Evolutionary conservation across 495 filamentous ascomycete genomes (phyloP), one percentile per base, ranked within the genome.

Genomic region (Daldinia loculata): DNA sequence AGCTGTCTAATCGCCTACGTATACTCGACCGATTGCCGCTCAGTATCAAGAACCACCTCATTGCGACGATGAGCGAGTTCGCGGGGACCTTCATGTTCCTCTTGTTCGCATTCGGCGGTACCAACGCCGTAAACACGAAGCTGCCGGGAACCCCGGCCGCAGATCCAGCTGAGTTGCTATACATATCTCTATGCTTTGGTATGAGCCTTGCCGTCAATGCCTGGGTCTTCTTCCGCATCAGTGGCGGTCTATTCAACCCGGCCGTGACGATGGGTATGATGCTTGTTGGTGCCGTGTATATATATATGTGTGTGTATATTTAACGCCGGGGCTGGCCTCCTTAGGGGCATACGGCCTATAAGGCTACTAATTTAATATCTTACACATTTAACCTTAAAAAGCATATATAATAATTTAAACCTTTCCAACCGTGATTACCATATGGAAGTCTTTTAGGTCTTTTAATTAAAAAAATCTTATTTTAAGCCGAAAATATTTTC

Each of bases 201-300:
- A 87, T 93, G 73, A 88, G 89, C 9, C 82, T 96, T 61, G 87
- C 87, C 9, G 91, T 92, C 75, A 95, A 94, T 72, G 91, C 91
- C 1, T 97, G 91, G 92, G 86, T 92, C 0, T 96, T 95, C 82
- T 95, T 91, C 78, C 87, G 92, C 9, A 87, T 95, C 34, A 89
- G 85, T 3, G 93, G 93, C 8, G 92, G 92, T 9, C 77, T 93
- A 9, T 96, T 95, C 78, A 95, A 96, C 72, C 93, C 93, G 0
- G 91, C 89, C 41, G 81, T 88, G 6, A 88, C 88, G 2, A 74
- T 91, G 9, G 87, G 82, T 1, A 78, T 90, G 71, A 80, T 84
- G 56, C 75, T 90, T 0, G 83, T 90, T 27, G 88, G 87, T 12
- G 87, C 86, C 8, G 77, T 90, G 30, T n/a, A n/a, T n/a, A n/a